These are phyloP conservation scores for Vigna radiata DNA, from an alignment of 306 rosid species.

Conservation along the genomic window DNA sequence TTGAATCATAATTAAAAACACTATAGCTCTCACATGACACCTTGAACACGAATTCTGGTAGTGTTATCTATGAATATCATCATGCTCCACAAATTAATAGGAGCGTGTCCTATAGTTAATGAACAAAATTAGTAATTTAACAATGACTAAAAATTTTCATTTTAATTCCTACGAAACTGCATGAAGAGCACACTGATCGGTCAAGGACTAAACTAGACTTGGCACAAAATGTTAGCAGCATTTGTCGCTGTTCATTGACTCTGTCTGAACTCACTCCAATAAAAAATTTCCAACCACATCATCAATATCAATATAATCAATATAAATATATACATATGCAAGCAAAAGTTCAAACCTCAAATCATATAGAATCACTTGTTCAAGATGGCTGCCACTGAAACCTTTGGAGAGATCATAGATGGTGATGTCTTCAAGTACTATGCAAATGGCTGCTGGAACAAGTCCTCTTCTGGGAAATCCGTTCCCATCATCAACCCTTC, in stretches of 20 bases:
- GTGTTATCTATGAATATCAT: too few relatives aligned
- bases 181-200: slow-evolving; percentile 19
- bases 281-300: neutral
- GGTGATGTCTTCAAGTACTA: slow-evolving; percentile 82
- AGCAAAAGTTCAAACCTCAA: slow-evolving; percentile 1
- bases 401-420: slow-evolving; percentile 73
- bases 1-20: too few relatives aligned
- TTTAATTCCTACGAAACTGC: neutral
- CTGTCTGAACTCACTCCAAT: neutral
- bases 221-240: slow-evolving; percentile 13
- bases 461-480: slow-evolving; percentile 72
- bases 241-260: slow-evolving; percentile 14
- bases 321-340: neutral
- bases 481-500: slow-evolving; percentile 89
- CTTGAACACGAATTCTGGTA: too few relatives aligned
- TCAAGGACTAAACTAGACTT: slow-evolving; percentile 4
- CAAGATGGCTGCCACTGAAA: slow-evolving; percentile 65
- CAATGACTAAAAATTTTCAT: neutral
- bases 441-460: slow-evolving; percentile 72
- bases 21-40: too few relatives aligned
- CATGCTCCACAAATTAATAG: neutral
- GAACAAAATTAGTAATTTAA: neutral
- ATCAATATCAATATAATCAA: neutral
- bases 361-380: neutral
- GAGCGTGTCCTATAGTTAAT: neutral